Evolutionary conservation across 495 filamentous ascomycete species (phyloP).

Genomic region (Aspergillus sparsus): DNA sequence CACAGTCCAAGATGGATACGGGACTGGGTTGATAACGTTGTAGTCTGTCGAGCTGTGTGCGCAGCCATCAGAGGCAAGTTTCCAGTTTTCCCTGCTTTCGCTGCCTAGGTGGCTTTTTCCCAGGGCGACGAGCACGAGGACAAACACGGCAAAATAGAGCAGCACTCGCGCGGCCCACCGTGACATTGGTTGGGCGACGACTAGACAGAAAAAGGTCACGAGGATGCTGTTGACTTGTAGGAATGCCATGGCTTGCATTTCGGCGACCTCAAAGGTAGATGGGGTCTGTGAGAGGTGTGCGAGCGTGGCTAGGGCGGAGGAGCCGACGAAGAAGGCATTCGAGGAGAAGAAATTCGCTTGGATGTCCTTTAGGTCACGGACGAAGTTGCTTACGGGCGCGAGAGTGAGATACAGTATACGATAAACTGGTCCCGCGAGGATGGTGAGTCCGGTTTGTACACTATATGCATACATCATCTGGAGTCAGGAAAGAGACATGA

Average conservation of each 20-base stretch:
- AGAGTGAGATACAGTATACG: constrained; percentile 9
- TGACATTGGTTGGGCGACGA: constrained; percentile 14
- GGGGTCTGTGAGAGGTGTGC: constrained; percentile 14
- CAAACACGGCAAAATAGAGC: constrained; percentile 10
- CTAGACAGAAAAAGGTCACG: constrained; percentile 14
- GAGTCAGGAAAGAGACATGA: not conserved
- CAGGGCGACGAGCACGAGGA: constrained; percentile 11
- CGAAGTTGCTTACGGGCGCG: not conserved
- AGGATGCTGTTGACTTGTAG: constrained; percentile 18
- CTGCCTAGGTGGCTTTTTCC: constrained; percentile 6
- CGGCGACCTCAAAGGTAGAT: constrained; percentile 16
- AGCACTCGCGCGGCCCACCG: constrained; percentile 16
- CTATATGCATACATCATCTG: constrained; percentile 19
- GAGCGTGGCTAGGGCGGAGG: constrained; percentile 13
- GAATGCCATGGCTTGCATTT: constrained; percentile 18
- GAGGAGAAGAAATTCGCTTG: constrained; percentile 15
- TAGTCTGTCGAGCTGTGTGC: constrained; percentile 16
- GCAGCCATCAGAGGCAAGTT: constrained; percentile 17
- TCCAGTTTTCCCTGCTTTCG: constrained; percentile 12
- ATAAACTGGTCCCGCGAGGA: constrained; percentile 13
- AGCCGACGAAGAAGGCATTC: constrained; percentile 15
- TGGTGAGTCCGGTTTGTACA: constrained; percentile 11
- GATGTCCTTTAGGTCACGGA: constrained; percentile 11
- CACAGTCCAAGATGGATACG: constrained; percentile 15
- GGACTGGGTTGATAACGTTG: constrained; percentile 14